Percentiles rank a stretch among this genome's conserved stretches.
phyloP scores from a whole-genome alignment of 345 rosid genomes.

The Psidium guajava region DNA sequence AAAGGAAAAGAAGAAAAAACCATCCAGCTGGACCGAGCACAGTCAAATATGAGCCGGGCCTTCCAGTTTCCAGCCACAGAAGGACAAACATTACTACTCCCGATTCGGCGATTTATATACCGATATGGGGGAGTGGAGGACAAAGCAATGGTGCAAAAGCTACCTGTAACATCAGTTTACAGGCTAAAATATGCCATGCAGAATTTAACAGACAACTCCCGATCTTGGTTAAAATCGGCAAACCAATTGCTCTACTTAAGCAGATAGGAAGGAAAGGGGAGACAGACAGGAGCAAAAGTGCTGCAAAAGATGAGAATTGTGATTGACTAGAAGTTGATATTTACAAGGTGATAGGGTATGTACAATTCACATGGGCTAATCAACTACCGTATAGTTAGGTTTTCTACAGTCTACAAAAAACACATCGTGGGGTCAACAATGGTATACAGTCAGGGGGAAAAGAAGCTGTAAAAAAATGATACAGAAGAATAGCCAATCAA shows the following conservation, averaged over 20 bases:
- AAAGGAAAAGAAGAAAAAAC: not conserved
- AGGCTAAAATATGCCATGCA: not conserved
- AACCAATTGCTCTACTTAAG: not conserved
- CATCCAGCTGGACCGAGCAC: not conserved
- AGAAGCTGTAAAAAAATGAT: not conserved
- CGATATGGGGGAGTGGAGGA: not conserved
- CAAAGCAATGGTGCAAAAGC: not conserved
- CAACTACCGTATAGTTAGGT: not conserved
- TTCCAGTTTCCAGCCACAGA: not conserved
- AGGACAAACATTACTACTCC: not conserved
- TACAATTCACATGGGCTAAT: not conserved
- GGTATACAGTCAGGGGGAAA: not conserved
- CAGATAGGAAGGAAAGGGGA: not conserved
- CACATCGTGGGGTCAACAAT: not conserved
- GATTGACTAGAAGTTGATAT: not conserved
- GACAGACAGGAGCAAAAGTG: not conserved
- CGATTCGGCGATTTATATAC: not conserved
- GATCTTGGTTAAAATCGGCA: not conserved
- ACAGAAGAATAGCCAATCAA: constrained; percentile 19
- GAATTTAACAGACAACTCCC: not conserved
- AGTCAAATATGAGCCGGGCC: not conserved
- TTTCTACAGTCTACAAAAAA: not conserved
- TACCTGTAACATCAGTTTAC: not conserved
- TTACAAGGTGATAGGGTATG: not conserved
- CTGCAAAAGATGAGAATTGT: not conserved